These are phyloP conservation scores for Physcomitrellopsis africana DNA, from an alignment of 225 moss, liverwort and hornwort species.

Conservation along the genomic window DNA sequence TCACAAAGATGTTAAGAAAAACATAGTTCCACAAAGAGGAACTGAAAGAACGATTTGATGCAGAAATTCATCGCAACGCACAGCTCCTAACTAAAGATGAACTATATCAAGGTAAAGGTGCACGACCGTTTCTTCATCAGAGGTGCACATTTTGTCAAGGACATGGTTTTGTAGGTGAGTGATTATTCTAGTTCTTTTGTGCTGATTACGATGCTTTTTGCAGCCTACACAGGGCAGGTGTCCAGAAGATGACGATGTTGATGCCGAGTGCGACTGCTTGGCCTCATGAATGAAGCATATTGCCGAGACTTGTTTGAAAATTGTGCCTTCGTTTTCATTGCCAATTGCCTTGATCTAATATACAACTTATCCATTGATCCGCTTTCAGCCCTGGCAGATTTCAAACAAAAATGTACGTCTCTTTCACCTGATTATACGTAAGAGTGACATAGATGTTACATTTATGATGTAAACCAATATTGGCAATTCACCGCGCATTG, in stretches of 20 bases:
- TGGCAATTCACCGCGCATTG: slow-evolving; percentile 9
- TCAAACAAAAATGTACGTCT: slow-evolving; percentile 65
- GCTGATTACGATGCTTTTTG: slow-evolving; percentile 22
- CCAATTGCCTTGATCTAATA: slow-evolving; percentile 77
- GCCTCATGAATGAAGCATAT: slow-evolving; percentile 76
- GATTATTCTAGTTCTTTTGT: slow-evolving; percentile 4
- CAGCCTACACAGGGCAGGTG: slow-evolving; percentile 79
- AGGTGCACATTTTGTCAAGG: slow-evolving; percentile 81
- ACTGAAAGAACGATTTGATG: slow-evolving; percentile 76
- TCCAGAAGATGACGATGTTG: slow-evolving; percentile 79
- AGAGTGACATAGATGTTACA: slow-evolving; percentile 1
- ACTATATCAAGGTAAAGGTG: slow-evolving; percentile 76
- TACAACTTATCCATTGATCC: slow-evolving; percentile 91
- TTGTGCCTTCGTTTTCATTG: slow-evolving; percentile 79
- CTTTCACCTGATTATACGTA: slow-evolving; percentile 7
- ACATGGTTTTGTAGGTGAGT: slow-evolving; percentile 74
- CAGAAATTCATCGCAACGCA: slow-evolving; percentile 79
- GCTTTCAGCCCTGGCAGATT: slow-evolving; percentile 94
- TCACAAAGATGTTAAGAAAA: slow-evolving; percentile 78
- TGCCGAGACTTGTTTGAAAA: slow-evolving; percentile 84
- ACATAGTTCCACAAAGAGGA: slow-evolving; percentile 75
- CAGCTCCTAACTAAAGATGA: slow-evolving; percentile 89
- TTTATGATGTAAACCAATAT: neutral
- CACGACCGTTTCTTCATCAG: slow-evolving; percentile 79
- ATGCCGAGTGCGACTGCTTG: slow-evolving; percentile 77